Base-by-base conservation (phyloP, 83 land plant genomes). In the Larix sibirica region DNA sequence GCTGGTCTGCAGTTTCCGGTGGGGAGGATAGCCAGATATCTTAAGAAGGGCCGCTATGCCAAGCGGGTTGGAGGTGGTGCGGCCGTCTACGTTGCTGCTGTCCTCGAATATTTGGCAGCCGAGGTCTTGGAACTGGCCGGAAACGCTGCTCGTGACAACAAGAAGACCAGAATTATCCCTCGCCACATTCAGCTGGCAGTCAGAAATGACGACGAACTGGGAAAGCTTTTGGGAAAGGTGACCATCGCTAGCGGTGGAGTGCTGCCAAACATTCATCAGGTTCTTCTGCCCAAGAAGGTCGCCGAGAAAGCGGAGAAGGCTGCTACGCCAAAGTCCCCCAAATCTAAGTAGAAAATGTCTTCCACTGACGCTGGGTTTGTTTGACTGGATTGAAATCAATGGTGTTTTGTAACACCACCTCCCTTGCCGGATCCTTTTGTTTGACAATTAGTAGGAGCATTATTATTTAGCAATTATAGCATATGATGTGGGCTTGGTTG, bases 71-170 rank as follows among this genome's bases (percentile, higher is more conserved):
- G 31, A 26, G 13, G 14, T 9, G 31, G 33, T 23, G 67, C 67
- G 9, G 28, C 67, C 24, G 67, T 64, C 28, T 64, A 64, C 24
- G 10, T 64, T 23, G 67, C 67, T 21, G 67, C 67, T 64, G 67
- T 64, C 28, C 67, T 64, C 9, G 67, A 64, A 1, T 64, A 64
- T 28, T 18, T 64, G 6, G 67, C 67, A 21, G 67, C 67, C 10
- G 67, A 64, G 67, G 67, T 64, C 2, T 74, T 81, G 42, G 82
- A 81, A 44, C 56, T 81, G 26, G 82, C 80, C 33, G 82, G 82
- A 64, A 81, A 81, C 67, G 82, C 80, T 33, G 73, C 77, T 7
- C 24, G 82, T 6, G 82, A 81, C 28, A 81, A 81, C 81, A 81
- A 81, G 82, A 81, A 81, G 76, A 81, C 21, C 24, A 50, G 82